Evolutionary conservation across 192 early-diverging fungal genomes (phyloP).

Genomic region (Powellomyces hirtus): DNA sequence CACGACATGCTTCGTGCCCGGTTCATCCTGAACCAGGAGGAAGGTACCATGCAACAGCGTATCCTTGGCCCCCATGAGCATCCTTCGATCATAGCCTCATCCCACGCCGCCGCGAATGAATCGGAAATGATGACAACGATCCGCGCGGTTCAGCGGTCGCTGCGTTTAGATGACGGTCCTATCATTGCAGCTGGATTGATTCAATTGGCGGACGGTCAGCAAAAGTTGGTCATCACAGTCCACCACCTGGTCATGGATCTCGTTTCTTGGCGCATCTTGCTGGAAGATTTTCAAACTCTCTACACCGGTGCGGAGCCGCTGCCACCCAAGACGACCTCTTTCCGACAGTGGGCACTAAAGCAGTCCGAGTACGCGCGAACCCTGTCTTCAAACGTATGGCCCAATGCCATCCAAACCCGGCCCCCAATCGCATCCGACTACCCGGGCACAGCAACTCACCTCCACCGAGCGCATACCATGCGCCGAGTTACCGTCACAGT

Average conservation of each 20-base stretch:
- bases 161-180: neutral
- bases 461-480: no score
- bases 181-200: constrained; percentile 1
- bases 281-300: constrained; percentile 30
- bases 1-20: constrained; percentile 9
- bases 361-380: neutral
- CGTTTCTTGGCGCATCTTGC: constrained; percentile 36
- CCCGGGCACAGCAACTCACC: no score
- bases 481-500: no score
- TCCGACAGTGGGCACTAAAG: constrained; percentile 22
- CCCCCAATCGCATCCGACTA: no score
- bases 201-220: neutral
- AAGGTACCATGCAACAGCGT: neutral
- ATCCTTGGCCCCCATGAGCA: neutral
- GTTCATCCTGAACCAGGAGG: neutral
- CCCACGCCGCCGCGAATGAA: neutral
- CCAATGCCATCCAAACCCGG: no score
- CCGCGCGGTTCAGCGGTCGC: neutral
- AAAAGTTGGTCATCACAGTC: constrained; percentile 22
- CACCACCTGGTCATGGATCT: constrained; percentile 36
- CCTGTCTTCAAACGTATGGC: no score
- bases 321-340: constrained; percentile 20
- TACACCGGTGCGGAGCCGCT: neutral
- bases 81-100: neutral
- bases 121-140: neutral